These are phyloP conservation scores for Backusella liffmaniae DNA, from an alignment of 192 early-diverging fungal genomes.

Conservation along the genomic window DNA sequence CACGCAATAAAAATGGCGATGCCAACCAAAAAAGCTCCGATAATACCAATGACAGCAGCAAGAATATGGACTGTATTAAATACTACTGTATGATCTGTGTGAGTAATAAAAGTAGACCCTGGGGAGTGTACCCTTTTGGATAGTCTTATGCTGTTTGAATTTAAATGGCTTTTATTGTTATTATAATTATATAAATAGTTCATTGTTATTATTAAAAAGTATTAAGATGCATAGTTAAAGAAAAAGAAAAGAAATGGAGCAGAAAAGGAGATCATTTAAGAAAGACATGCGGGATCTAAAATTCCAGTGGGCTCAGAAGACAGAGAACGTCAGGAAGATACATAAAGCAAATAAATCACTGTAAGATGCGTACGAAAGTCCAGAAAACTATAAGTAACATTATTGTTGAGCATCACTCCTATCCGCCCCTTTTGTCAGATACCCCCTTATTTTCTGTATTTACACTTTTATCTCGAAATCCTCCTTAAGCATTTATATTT, in stretches of 20 bases:
- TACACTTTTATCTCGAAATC: background rate
- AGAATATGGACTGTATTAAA: slow-evolving; percentile 16
- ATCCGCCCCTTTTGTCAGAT: background rate
- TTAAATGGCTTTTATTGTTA: background rate
- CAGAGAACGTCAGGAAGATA: slow-evolving; percentile 20
- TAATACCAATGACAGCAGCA: slow-evolving; percentile 11
- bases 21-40: slow-evolving; percentile 8
- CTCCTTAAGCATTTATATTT: background rate
- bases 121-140: background rate
- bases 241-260: background rate
- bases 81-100: background rate
- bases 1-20: slow-evolving; percentile 1
- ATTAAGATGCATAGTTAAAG: slow-evolving; percentile 8
- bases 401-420: background rate
- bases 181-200: background rate
- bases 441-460: slow-evolving; percentile 1
- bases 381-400: background rate
- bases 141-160: background rate
- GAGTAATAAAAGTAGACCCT: slow-evolving; percentile 7
- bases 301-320: slow-evolving; percentile 6
- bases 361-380: background rate
- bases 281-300: slow-evolving; percentile 12
- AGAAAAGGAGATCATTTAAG: slow-evolving; percentile 6
- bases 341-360: slow-evolving; percentile 7
- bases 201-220: background rate